Percentiles rank a stretch among this genome's conserved stretches.
Evolutionary conservation across 2,329 filamentous ascomycete genomes (phyloP).

Genomic region (Balansia obtecta): DNA sequence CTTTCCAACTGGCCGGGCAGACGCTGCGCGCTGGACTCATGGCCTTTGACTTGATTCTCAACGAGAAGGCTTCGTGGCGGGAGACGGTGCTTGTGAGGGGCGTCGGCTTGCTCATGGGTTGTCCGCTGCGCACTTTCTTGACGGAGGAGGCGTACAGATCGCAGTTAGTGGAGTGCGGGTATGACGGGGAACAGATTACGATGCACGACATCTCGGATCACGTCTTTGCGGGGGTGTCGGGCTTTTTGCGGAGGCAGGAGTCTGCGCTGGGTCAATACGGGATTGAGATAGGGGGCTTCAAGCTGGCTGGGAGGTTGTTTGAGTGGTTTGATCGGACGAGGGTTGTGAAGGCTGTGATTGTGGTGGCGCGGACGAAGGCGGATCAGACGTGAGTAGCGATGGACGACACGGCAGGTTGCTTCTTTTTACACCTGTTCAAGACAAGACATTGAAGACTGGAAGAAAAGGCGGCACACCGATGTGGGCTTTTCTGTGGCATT

Average conservation of each 20-base stretch:
- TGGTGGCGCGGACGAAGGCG: constrained; percentile 16
- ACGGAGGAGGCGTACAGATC: constrained; percentile 30
- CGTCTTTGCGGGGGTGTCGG: constrained; percentile 37
- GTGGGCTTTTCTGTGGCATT: too few relatives aligned
- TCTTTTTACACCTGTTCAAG: neutral
- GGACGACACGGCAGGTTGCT: neutral
- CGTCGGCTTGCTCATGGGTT: constrained; percentile 33
- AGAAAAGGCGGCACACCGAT: neutral
- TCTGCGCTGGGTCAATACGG: constrained; percentile 21
- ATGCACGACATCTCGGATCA: constrained; percentile 38
- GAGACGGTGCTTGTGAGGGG: constrained; percentile 24
- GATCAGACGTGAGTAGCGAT: too few relatives aligned
- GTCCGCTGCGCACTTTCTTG: constrained; percentile 36
- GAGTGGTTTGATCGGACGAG: constrained; percentile 24
- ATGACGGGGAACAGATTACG: constrained; percentile 25
- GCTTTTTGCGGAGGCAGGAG: constrained; percentile 27
- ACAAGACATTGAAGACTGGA: neutral
- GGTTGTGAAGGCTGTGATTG: constrained; percentile 22
- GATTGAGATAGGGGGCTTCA: constrained; percentile 21
- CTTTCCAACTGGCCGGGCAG: constrained; percentile 29
- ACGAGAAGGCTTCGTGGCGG: constrained; percentile 15
- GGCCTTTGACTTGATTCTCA: constrained; percentile 41
- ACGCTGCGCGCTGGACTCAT: constrained; percentile 35
- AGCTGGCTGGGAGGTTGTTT: constrained; percentile 24
- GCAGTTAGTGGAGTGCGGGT: constrained; percentile 35